Evolutionary conservation across 768 basidiomycete species (phyloP), one percentile per base, ranked within the genome.

Genomic region (Agrocybe pediades): DNA sequence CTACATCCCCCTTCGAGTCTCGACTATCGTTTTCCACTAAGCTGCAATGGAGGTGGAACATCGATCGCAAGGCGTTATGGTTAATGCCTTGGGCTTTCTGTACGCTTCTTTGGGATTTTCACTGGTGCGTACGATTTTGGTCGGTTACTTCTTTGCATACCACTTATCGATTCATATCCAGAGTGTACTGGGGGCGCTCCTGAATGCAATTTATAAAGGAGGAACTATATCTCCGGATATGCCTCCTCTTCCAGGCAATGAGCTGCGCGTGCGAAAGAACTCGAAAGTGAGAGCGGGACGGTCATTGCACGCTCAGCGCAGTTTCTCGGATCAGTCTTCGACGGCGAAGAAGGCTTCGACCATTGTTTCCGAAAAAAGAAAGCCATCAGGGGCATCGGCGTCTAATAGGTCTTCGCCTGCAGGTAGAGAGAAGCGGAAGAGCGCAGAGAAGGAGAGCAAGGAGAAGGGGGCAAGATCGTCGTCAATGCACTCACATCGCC

Each of bases 101-200:
- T 70, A 70, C 36, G 72, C 68, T 21, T 58, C 62, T 8, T 57
- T 69, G 27, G 74, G 74, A 2, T 71, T 75, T 51, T 64, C 62
- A 40, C 52, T 76, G 65, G 74, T 74, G 51, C 63, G 73, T 61
- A 6, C 7, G 27, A 30, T n/a, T 21, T 13, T 50, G 24, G 39
- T 41, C 4, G 26, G 6, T 23, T 43, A 33, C 21, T 48, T 42
- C 30, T 27, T 17, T 47, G 39, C 39, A 21, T 51, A 27, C 26
- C 26, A 39, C 25, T 27, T 17, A 39, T 16, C 7, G 15, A 46
- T 21, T n/a, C 19, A 43, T 3, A 19, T 26, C 30, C 42, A 76
- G 74, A 76, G 74, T 51, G 62, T 74, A 9, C 48, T 75, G 29
- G 62, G 68, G 23, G 63, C 69, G 8, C 49, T 72, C 13, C 53